Conservation (phyloP, 768 basidiomycete genomes). For the Suillus decipiens region DNA sequence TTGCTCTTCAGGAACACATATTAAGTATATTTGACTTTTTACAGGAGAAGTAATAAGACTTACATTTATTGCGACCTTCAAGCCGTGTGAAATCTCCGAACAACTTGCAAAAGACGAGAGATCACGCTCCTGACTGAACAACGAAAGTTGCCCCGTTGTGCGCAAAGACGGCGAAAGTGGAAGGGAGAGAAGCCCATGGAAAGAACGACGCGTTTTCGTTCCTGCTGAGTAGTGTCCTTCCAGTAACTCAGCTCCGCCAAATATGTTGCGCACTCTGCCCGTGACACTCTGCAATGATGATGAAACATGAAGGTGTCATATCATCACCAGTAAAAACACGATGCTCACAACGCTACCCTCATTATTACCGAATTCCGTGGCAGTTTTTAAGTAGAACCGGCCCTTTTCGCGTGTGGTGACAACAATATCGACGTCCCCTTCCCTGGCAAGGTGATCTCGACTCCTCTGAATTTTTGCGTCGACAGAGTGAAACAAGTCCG, state of each 20-base stretch:
- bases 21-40: background rate
- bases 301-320: background rate
- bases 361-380: slow-evolving; percentile 91
- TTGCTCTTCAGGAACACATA: slow-evolving; percentile 36
- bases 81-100: slow-evolving; percentile 62
- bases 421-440: slow-evolving; percentile 76
- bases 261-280: slow-evolving; percentile 80
- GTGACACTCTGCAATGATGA: slow-evolving; percentile 60
- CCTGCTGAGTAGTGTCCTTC: slow-evolving; percentile 83
- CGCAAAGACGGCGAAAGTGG: slow-evolving; percentile 64
- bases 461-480: slow-evolving; percentile 64
- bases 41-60: slow-evolving; percentile 52
- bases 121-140: slow-evolving; percentile 79
- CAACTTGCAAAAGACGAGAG: slow-evolving; percentile 76
- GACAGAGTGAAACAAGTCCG: slow-evolving; percentile 76
- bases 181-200: slow-evolving; percentile 64
- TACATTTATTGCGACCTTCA: slow-evolving; percentile 73
- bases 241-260: slow-evolving; percentile 89
- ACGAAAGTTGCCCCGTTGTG: slow-evolving; percentile 68
- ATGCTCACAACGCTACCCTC: slow-evolving; percentile 88
- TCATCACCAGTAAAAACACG: background rate
- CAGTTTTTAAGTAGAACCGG: slow-evolving; percentile 73
- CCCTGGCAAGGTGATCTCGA: slow-evolving; percentile 50
- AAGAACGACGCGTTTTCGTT: slow-evolving; percentile 84
- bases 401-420: slow-evolving; percentile 78